Evolutionary conservation across 2,329 filamentous ascomycete genomes (phyloP), one percentile per base, ranked within the genome.

Genomic region (Pseudocercospora macadamiae): DNA sequence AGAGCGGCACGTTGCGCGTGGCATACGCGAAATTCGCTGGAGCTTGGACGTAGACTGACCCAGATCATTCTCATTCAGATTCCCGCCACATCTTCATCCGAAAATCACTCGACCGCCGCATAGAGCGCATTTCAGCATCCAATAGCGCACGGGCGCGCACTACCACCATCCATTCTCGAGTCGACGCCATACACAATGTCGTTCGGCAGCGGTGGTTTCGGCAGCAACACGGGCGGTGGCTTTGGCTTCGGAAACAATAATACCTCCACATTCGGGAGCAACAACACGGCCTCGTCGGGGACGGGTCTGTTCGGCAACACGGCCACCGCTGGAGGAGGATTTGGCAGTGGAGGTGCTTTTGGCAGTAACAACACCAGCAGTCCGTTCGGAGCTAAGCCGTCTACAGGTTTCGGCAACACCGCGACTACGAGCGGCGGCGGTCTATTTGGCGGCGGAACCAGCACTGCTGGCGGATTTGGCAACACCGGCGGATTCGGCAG

Each of bases 141-240:
- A 30, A 45, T 30, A 62, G 64, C 63, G 79, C 75, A 45, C 77
- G 70, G 53, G 73, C 65, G 65, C 64, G 51, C 37, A 48, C 32
- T 12, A 26, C 19, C 32, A 14, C 39, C 19, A 16, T 21, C 26
- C 21, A 37, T 25, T 16, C 21, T 44, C 44, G 18, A 26, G 36
- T 16, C 36, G 23, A 44, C 16, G 28, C 47, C 47, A 16, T 7
- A n/a, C 48, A 58, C n/a, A 4, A 64, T 66, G 64, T 64, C 63
- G 18, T 64, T 67, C 55, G 53, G 57, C 25, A 21, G n/a, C n/a
- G n/a, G 47, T 18, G 60, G 60, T 30, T 64, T 63, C 45, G 59
- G 59, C 53, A 53, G 45, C 51, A 58, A 53, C 48, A 62, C 28
- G 10, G 30, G 34, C 44, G 23, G 56, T 18, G 42, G 55, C 18